phyloP scores from a whole-genome alignment of 1,284 basidiomycete genomes.

The Tilletia horrida region DNA sequence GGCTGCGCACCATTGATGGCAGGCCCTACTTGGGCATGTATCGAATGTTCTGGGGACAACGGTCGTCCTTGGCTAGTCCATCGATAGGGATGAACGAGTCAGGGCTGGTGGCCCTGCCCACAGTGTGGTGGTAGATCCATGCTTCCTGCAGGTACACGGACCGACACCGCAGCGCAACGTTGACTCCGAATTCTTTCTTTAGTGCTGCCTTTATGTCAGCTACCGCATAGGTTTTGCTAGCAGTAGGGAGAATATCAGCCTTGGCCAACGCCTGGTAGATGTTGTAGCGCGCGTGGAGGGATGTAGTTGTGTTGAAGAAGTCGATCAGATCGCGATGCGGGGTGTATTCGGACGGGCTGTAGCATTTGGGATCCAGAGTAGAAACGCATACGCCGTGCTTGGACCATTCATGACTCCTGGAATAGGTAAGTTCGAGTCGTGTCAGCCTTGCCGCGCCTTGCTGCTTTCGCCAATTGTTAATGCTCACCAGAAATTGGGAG shows the following conservation, averaged over 20 bases:
- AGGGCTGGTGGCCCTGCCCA: neutral
- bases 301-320: conserved; percentile 32
- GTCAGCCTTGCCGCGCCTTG: too few species aligned
- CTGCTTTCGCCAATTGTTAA: conserved; percentile 19
- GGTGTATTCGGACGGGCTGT: conserved; percentile 19
- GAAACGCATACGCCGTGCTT: conserved; percentile 34
- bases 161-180: neutral
- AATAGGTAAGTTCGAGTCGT: too few species aligned
- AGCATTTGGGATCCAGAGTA: conserved; percentile 31
- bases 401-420: too few species aligned
- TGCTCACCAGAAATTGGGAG: conserved; percentile 32
- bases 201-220: conserved; percentile 24
- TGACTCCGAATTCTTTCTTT: neutral
- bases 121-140: conserved; percentile 12
- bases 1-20: too few species aligned
- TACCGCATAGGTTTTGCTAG: conserved; percentile 24
- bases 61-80: conserved; percentile 6
- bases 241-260: conserved; percentile 27
- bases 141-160: neutral
- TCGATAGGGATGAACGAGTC: conserved; percentile 8
- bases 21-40: conserved; percentile 11
- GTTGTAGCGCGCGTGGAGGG: conserved; percentile 28
- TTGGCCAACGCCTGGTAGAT: conserved; percentile 27
- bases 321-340: conserved; percentile 33
- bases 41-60: neutral